Evolutionary conservation across 2,329 filamentous ascomycete genomes (phyloP).

Genomic region (Xylariales sp.): DNA sequence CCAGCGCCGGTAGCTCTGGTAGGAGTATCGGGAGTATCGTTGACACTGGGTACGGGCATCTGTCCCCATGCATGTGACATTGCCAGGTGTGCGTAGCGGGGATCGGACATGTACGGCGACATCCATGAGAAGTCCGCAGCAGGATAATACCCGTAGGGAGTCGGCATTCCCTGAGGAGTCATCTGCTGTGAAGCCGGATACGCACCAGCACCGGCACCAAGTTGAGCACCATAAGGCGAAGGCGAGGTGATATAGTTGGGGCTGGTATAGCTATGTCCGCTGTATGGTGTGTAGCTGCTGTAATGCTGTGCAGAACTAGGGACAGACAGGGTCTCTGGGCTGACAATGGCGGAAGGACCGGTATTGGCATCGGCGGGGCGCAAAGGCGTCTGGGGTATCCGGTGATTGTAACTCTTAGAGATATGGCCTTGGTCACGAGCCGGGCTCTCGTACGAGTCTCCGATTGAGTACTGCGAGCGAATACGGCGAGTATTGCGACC

Average conservation of each 20-base stretch:
- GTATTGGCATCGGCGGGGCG: neutral
- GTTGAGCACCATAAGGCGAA: slow-evolving; percentile 7
- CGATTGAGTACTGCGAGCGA: neutral
- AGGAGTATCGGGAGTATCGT: neutral
- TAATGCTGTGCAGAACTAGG: slow-evolving; percentile 5
- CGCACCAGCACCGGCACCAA: neutral
- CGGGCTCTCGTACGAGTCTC: neutral
- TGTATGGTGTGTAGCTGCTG: neutral
- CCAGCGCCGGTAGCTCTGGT: neutral
- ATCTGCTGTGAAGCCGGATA: neutral
- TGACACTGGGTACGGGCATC: neutral
- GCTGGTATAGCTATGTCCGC: slow-evolving; percentile 8
- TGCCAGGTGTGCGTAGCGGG: slow-evolving; percentile 10
- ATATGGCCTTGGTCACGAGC: neutral
- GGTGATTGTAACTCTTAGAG: neutral
- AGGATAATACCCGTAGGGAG: slow-evolving; percentile 12
- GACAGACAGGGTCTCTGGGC: neutral
- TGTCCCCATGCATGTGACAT: slow-evolving; percentile 10
- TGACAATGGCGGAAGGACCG: neutral
- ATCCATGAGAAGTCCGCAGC: slow-evolving; percentile 16
- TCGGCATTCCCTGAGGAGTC: slow-evolving; percentile 7
- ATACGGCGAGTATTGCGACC: slow-evolving; percentile 7
- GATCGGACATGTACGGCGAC: slow-evolving; percentile 23
- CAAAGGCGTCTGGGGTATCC: neutral
- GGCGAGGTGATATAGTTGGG: slow-evolving; percentile 9